Evolutionary conservation across 371 early-diverging fungal species (phyloP), one percentile per base, ranked within the genome.

Genomic region (Circinella umbellata): DNA sequence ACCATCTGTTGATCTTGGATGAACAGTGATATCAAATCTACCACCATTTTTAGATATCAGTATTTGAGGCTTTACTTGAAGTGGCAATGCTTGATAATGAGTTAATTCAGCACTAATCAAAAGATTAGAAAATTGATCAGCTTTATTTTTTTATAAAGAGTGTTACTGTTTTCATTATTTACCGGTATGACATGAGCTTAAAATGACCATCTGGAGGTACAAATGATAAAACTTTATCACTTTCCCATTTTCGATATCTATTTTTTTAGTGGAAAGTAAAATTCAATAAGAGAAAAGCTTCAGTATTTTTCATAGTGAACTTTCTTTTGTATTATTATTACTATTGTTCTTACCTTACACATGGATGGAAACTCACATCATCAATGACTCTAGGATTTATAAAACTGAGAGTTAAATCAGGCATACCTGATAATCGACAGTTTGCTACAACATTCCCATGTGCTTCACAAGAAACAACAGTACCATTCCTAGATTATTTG

Each of bases 151-250:
- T 9, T 42, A 42, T 1, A 42, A 42, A 42, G 1, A 6, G 1
- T 42, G 9, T 1, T 42, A 3, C 42, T 9, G 11, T 27, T 27
- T 0, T 27, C 2, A 42, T 9, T 42, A 42, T 42, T 67, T 67
- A 90, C 90, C 89, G 85, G 75, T 94, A 97, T 13, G 90, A 91
- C 89, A 94, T 92, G 49, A 96, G 86, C 66, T 91, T 94, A 77
- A 96, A 96, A 47, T 87, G 88, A 7, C 96, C 97, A 79, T 98
- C 97, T 9, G 98, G 98, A 17, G 98, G 98, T 4, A 96, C 89
- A 86, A 96, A 98, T 3, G 93, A 94, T 18, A 98, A 78, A 3
- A 89, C 80, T 36, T 90, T 87, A 63, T 96, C 94, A 47, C 86
- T 83, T 64, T 94, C 92, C 89, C 92, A 97, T 65, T 92, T 92